These are phyloP conservation scores for Pseudogymnoascus sp. DNA, from an alignment of 2,329 filamentous ascomycete species.

Conservation along the genomic window DNA sequence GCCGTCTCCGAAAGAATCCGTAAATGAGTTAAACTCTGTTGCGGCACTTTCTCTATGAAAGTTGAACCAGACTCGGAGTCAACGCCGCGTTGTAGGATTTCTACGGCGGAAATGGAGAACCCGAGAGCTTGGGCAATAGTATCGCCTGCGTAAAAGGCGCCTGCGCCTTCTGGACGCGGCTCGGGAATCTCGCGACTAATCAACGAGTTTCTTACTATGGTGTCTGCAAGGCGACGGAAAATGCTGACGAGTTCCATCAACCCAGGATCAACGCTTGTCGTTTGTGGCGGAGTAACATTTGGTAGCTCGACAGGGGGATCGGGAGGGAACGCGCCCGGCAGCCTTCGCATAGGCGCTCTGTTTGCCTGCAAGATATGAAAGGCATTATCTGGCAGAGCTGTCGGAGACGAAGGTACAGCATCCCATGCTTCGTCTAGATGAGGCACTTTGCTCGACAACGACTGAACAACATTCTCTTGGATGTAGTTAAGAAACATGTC, in stretches of 20 bases:
- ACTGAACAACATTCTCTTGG: conserved; percentile 40
- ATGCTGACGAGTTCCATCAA: conserved; percentile 50
- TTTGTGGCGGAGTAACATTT: conserved; percentile 22
- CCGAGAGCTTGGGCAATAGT: conserved; percentile 62
- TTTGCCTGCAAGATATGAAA: conserved; percentile 1
- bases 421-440: conserved; percentile 10
- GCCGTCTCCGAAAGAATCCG: conserved; percentile 84
- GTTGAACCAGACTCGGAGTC: conserved; percentile 66
- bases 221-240: conserved; percentile 54
- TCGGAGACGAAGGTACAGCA: neutral
- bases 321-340: conserved; percentile 10
- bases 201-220: conserved; percentile 48
- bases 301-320: conserved; percentile 25
- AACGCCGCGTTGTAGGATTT: conserved; percentile 85
- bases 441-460: conserved; percentile 33
- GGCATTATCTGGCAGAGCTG: neutral
- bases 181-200: conserved; percentile 32
- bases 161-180: conserved; percentile 27
- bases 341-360: neutral
- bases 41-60: conserved; percentile 74
- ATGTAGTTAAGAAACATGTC: conserved; percentile 45
- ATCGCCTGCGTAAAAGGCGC: conserved; percentile 48
- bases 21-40: conserved; percentile 76
- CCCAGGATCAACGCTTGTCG: conserved; percentile 35
- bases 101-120: conserved; percentile 77